Evolutionary conservation across 2,329 filamentous ascomycete genomes (phyloP).

Genomic region (Colletotrichum sansevieriae): DNA sequence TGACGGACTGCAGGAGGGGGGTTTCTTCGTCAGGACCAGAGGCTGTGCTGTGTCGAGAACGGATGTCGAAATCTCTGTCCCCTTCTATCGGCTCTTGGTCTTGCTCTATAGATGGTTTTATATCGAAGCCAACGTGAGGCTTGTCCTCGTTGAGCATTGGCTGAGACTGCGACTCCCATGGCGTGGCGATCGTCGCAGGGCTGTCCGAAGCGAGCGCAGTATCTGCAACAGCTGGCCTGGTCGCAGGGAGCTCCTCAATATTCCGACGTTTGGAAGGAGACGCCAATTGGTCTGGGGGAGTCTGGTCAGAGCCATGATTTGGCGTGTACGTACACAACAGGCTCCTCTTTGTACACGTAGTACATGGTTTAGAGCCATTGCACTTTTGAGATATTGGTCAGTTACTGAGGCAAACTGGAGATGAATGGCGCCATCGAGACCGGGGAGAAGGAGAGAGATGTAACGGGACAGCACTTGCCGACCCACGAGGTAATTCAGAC

Average conservation of each 20-base stretch:
- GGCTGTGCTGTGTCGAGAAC: conserved; percentile 54
- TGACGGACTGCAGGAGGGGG: conserved; percentile 64
- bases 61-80: conserved; percentile 37
- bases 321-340: conserved; percentile 43
- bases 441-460: not conserved
- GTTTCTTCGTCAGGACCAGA: conserved; percentile 68
- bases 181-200: conserved; percentile 29
- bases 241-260: conserved; percentile 33
- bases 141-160: conserved; percentile 31
- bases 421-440: conserved; percentile 10
- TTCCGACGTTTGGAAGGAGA: conserved; percentile 41
- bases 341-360: conserved; percentile 44
- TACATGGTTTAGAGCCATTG: conserved; percentile 45
- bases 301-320: conserved; percentile 31
- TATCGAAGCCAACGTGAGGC: conserved; percentile 27
- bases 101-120: conserved; percentile 33
- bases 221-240: conserved; percentile 24
- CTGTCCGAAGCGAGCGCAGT: conserved; percentile 23
- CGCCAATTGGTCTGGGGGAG: conserved; percentile 31
- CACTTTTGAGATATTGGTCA: conserved; percentile 43
- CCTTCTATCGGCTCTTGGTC: conserved; percentile 20
- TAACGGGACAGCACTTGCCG: conserved; percentile 30
- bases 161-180: conserved; percentile 31
- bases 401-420: conserved; percentile 11
- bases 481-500: conserved; percentile 7